A percentile compares a stretch with the other conserved stretches of the same genome.
Evolutionary conservation across 805 yeast genomes (phyloP).

Genomic region (Ogataea populi-albae): DNA sequence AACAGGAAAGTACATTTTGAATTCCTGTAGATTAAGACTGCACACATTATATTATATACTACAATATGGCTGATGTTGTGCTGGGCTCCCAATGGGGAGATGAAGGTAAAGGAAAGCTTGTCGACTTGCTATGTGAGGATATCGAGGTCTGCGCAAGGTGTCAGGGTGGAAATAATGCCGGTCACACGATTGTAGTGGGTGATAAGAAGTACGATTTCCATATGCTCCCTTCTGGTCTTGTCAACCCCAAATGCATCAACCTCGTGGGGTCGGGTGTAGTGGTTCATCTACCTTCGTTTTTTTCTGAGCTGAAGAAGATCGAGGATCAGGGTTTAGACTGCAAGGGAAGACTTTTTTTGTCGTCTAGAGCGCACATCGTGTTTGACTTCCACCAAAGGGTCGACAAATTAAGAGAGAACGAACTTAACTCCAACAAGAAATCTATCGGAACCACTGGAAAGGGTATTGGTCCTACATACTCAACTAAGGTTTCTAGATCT

Average conservation of each 20-base stretch:
- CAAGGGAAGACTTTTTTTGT: constrained; percentile 74
- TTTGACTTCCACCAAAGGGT: constrained; percentile 98
- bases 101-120: constrained; percentile 98
- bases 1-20: too few relatives aligned
- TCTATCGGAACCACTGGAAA: constrained; percentile 97
- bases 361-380: constrained; percentile 93
- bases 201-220: constrained; percentile 93
- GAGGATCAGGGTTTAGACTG: constrained; percentile 80
- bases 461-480: constrained; percentile 98
- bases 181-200: constrained; percentile 95
- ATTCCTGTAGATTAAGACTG: too few relatives aligned
- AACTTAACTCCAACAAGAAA: constrained; percentile 74
- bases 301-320: constrained; percentile 77
- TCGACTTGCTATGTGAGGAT: constrained; percentile 89
- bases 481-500: constrained; percentile 94
- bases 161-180: constrained; percentile 99
- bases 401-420: constrained; percentile 92
- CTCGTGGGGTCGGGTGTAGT: constrained; percentile 96
- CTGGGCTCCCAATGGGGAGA: constrained; percentile 99
- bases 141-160: constrained; percentile 97
- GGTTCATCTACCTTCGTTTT: constrained; percentile 89
- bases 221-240: constrained; percentile 98
- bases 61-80: constrained; percentile 79
- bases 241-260: constrained; percentile 87
- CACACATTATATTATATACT: too few relatives aligned